These are phyloP conservation scores for Chrysoporthe puriensis DNA, from an alignment of 2,329 filamentous ascomycete genomes.

Conservation along the genomic window DNA sequence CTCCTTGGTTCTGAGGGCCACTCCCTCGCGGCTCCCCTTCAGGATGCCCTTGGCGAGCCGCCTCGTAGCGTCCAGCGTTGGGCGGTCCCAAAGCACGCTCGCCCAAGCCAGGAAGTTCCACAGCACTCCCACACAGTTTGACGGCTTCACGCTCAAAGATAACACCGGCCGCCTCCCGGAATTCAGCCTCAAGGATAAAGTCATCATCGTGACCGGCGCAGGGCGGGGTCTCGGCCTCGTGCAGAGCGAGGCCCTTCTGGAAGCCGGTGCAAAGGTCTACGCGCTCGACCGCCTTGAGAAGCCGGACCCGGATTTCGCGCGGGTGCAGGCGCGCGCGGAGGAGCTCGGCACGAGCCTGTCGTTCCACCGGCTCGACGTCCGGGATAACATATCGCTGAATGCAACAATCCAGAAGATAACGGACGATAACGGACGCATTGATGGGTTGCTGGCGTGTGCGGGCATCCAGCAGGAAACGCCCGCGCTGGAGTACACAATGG, in stretches of 20 bases:
- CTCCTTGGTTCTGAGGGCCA: slow-evolving; percentile 8
- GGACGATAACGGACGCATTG: slow-evolving; percentile 69
- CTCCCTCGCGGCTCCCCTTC: slow-evolving; percentile 1
- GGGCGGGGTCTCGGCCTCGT: slow-evolving; percentile 78
- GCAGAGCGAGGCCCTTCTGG: slow-evolving; percentile 76
- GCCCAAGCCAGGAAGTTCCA: slow-evolving; percentile 15
- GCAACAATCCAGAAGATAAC: slow-evolving; percentile 70
- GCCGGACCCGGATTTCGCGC: slow-evolving; percentile 62
- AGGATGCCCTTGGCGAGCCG: slow-evolving; percentile 8
- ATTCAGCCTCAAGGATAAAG: slow-evolving; percentile 74
- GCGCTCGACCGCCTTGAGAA: slow-evolving; percentile 65
- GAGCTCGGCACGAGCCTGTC: slow-evolving; percentile 70
- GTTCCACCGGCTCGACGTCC: slow-evolving; percentile 81
- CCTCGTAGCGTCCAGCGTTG: not conserved
- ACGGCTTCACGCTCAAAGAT: slow-evolving; percentile 15
- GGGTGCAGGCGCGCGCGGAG: slow-evolving; percentile 65
- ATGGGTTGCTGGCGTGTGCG: slow-evolving; percentile 74
- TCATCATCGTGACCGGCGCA: slow-evolving; percentile 76
- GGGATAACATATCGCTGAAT: slow-evolving; percentile 70
- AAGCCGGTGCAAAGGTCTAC: slow-evolving; percentile 75
- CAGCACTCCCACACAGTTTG: not conserved
- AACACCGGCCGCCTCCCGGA: slow-evolving; percentile 58
- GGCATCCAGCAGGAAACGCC: slow-evolving; percentile 82
- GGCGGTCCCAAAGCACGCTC: not conserved
- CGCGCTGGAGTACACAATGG: slow-evolving; percentile 78